These are phyloP conservation scores for Oenanthe javanica DNA, from an alignment of 140 eudicot species.

Conservation along the genomic window DNA sequence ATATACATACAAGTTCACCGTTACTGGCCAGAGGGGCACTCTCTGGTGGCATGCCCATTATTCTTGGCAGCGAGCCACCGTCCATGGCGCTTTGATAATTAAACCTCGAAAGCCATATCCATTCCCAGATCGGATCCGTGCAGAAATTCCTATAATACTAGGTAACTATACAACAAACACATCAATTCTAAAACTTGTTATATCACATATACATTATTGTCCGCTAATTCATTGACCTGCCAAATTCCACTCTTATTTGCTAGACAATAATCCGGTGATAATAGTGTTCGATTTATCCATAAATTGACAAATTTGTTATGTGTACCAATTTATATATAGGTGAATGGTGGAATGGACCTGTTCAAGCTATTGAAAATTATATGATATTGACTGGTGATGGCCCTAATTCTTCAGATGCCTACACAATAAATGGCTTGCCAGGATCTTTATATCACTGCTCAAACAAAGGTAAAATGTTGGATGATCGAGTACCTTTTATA, in stretches of 20 bases:
- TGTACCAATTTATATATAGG: slow-evolving; percentile 23
- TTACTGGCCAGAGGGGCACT: slow-evolving; percentile 57
- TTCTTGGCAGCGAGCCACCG: slow-evolving; percentile 73
- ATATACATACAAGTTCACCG: slow-evolving; percentile 59
- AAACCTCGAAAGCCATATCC: slow-evolving; percentile 70
- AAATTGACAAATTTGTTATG: neutral
- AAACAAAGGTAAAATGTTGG: slow-evolving; percentile 31
- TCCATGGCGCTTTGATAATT: slow-evolving; percentile 65
- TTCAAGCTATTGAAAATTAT: slow-evolving; percentile 43
- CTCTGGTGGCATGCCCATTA: slow-evolving; percentile 85
- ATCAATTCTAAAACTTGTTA: neutral
- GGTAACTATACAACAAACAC: slow-evolving; percentile 27
- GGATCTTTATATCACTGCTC: slow-evolving; percentile 60
- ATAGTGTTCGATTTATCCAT: neutral
- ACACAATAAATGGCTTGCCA: slow-evolving; percentile 75
- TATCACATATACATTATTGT: neutral
- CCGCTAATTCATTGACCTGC: too few species aligned
- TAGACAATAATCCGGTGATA: neutral
- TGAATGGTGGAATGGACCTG: slow-evolving; percentile 67
- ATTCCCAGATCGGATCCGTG: slow-evolving; percentile 31
- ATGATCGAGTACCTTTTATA: neutral
- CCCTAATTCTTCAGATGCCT: slow-evolving; percentile 71
- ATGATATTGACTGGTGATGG: slow-evolving; percentile 50
- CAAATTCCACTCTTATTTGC: neutral
- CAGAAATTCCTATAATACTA: slow-evolving; percentile 48